Base-by-base conservation (phyloP, 2,329 filamentous ascomycete species). In the Massarina eburnea region DNA sequence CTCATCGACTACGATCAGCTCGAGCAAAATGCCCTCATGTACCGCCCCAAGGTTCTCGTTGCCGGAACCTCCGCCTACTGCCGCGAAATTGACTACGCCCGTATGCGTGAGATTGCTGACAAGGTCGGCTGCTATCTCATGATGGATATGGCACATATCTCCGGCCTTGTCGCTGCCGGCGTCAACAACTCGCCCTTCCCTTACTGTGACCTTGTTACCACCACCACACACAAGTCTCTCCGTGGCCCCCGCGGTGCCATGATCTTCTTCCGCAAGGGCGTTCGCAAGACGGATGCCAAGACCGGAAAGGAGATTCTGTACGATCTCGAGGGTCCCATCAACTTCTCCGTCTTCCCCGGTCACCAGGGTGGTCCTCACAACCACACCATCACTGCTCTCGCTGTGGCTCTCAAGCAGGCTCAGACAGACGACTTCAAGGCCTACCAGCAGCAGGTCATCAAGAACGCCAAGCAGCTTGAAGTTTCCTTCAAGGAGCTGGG, bases 291-390 rank as follows among this genome's bases (percentile, higher is more conserved):
- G 41, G 88, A 95, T 71, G 75, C 86, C 51, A 96, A 95, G 80
- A 90, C 86, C 39, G 91, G 91, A 66, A 86, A 88, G 70, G 85
- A 95, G 65, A 84, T 87, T 59, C 73, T 89, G 68, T 99, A 96
- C 75, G 86, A 96, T 64, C 86, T 99, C 33, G 94, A 97, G 72
- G 81, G 80, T 21, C 89, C 91, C 45, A 99, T 99, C 76, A 99
- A 99, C 76, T 83, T 84, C 61, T 96, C 92, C 45, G 94, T 99
- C 51, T 99, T 99, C 80, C 94, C 94, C 14, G 94, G 94, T 45
- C 94, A 99, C 74, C 94, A 99, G 73, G 94, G 94, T 68, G 94
- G 94, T 19, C 94, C 94, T 43, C 94, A 99, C 76, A 99, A 99
- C 78, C 94, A 99, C 79, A 99, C 94, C 60, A 99, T 99, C 71